Base-by-base conservation (phyloP, 768 basidiomycete species). In the Russula ochroleuca region DNA sequence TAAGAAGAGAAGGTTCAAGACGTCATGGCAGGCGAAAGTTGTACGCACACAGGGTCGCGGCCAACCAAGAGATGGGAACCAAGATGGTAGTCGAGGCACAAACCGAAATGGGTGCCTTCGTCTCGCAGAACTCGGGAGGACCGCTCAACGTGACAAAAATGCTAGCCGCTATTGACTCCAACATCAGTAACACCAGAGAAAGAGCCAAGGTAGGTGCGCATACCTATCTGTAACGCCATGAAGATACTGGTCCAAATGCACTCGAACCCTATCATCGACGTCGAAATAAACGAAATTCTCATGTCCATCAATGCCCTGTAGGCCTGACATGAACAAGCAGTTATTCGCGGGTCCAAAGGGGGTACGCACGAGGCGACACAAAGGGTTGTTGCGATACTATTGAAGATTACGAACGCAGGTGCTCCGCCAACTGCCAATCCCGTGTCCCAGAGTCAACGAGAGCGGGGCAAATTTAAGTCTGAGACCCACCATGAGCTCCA, bases 181-280 rank as follows among this genome's bases (percentile, higher is more conserved):
- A 14, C 33, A 40, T 43, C 57, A 62, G 50, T 4, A 23, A 59
- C 28, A 31, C 13, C 52, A 14, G 57, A 38, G 21, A n/a, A 61
- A 40, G 57, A 19, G 43, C 67, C 5, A 45, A 35, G 57, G 9
- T 35, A 25, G 49, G n/a, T 21, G 35, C 21, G 21, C 2, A 13
- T 17, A 69, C 86, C 80, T 40, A 83, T 75, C 60, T 86, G 81
- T 37, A 85, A 70, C 7, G 78, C 57, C 63, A 79, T 78, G 66
- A 84, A 71, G 11, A 81, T 62, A 8, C 73, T 77, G 8, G 82
- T 78, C 85, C 86, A 88, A 19, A 64, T 69, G 66, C 83, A 85
- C 70, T 89, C 87, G 33, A 82, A 71, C 55, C 76, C 69, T 41
- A 84, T 77, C 33, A 74, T 74, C 19, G 81, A 78, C 25, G 77